A percentile compares a stretch with the other conserved stretches of the same genome.
These are phyloP conservation scores for Ustilago trichophora DNA, from an alignment of 1,284 basidiomycete genomes.

Conservation along the genomic window DNA sequence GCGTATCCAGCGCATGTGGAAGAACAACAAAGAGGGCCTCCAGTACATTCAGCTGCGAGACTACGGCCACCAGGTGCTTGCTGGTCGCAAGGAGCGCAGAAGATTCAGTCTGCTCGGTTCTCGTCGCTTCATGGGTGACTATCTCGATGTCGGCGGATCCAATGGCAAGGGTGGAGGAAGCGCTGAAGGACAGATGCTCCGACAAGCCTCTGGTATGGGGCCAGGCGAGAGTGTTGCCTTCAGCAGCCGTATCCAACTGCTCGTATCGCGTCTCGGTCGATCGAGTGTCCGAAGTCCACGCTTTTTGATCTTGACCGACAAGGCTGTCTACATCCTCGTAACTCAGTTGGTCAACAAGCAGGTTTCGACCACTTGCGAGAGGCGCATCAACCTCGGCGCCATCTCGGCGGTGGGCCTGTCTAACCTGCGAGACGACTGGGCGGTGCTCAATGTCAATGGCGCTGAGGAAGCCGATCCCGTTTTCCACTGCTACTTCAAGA, in stretches of 20 bases:
- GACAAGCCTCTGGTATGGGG: conserved; percentile 76
- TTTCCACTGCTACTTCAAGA: conserved; percentile 93
- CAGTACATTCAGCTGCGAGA: conserved; percentile 89
- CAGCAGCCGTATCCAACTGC: conserved; percentile 82
- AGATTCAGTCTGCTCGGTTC: conserved; percentile 93
- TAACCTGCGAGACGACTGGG: conserved; percentile 90
- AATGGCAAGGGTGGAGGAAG: conserved; percentile 70
- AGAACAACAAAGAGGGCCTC: conserved; percentile 92
- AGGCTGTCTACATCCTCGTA: conserved; percentile 85
- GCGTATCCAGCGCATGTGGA: conserved; percentile 98
- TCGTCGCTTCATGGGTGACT: conserved; percentile 95
- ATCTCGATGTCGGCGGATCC: conserved; percentile 83
- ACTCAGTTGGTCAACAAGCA: conserved; percentile 72
- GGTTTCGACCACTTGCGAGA: conserved; percentile 75
- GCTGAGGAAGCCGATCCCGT: conserved; percentile 91
- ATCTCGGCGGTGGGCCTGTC: conserved; percentile 88
- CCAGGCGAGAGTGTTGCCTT: conserved; percentile 71
- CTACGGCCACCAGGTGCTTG: conserved; percentile 91
- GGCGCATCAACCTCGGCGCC: conserved; percentile 87
- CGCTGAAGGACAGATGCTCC: conserved; percentile 81
- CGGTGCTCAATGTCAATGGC: conserved; percentile 73
- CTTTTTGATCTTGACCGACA: conserved; percentile 86
- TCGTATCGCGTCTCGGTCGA: conserved; percentile 86
- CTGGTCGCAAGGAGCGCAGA: conserved; percentile 89
- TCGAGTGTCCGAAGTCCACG: conserved; percentile 93